Percentiles rank a stretch among this genome's conserved stretches.
These are phyloP conservation scores for Hortiboletus flavorubellus DNA, from an alignment of 768 basidiomycete species.

Conservation along the genomic window DNA sequence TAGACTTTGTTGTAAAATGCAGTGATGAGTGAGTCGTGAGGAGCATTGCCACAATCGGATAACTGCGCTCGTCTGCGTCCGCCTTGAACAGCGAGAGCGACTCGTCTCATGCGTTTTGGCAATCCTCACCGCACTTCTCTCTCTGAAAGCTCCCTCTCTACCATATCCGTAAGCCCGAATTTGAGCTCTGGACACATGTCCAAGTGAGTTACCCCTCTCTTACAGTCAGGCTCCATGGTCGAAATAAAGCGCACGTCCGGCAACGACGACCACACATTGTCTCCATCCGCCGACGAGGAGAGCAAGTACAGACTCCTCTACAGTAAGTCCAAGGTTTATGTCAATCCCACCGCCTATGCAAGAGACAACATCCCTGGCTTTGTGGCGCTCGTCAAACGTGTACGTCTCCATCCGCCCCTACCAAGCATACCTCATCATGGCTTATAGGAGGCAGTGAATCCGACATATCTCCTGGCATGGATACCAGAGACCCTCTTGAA, in stretches of 20 bases:
- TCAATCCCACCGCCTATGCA: slow-evolving; percentile 89
- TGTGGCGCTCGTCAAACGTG: slow-evolving; percentile 86
- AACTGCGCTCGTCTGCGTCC: slow-evolving; percentile 10
- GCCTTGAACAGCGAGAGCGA: not conserved
- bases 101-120: slow-evolving; percentile 16
- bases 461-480: slow-evolving; percentile 86
- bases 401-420: slow-evolving; percentile 35
- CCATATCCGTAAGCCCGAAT: slow-evolving; percentile 42
- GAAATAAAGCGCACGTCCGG: slow-evolving; percentile 54
- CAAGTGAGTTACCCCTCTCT: slow-evolving; percentile 8
- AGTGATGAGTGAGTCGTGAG: not conserved
- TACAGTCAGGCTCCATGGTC: slow-evolving; percentile 62
- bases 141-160: slow-evolving; percentile 46
- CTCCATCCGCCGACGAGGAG: slow-evolving; percentile 43
- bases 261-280: slow-evolving; percentile 14
- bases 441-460: slow-evolving; percentile 66
- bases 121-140: slow-evolving; percentile 31
- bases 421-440: slow-evolving; percentile 8
- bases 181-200: not conserved
- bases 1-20: not conserved
- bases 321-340: slow-evolving; percentile 91
- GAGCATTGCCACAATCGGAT: slow-evolving; percentile 23
- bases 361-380: slow-evolving; percentile 95
- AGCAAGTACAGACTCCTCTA: slow-evolving; percentile 73
- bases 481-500: slow-evolving; percentile 84